These are phyloP conservation scores for Russula abietina DNA, from an alignment of 768 basidiomycete genomes.

Conservation along the genomic window DNA sequence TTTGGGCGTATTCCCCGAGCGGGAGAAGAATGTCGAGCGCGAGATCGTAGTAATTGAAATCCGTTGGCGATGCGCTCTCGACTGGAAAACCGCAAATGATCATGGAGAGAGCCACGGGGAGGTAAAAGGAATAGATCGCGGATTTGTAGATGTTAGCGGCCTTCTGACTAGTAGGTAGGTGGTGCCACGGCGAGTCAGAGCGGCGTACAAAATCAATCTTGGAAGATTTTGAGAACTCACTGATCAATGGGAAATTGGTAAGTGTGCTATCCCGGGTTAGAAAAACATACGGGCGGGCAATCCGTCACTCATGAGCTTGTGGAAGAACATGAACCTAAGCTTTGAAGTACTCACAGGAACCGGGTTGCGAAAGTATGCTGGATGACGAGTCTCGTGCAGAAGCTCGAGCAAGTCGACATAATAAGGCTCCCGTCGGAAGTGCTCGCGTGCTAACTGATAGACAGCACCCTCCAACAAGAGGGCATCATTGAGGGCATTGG, in stretches of 20 bases:
- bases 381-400: slow-evolving; percentile 67
- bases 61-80: slow-evolving; percentile 38
- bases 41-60: slow-evolving; percentile 56
- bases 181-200: neutral
- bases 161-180: slow-evolving; percentile 68
- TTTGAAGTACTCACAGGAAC: neutral
- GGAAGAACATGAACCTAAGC: neutral
- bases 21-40: slow-evolving; percentile 81
- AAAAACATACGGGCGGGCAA: neutral
- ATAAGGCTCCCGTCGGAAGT: slow-evolving; percentile 74
- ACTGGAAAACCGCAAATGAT: slow-evolving; percentile 59
- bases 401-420: slow-evolving; percentile 89
- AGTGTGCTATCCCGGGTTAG: neutral
- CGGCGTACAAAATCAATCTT: neutral
- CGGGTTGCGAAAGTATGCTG: slow-evolving; percentile 18
- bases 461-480: slow-evolving; percentile 95
- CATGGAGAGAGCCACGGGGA: slow-evolving; percentile 94
- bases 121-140: slow-evolving; percentile 96
- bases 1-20: slow-evolving; percentile 96
- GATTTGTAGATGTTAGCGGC: slow-evolving; percentile 97
- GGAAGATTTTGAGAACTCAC: slow-evolving; percentile 36
- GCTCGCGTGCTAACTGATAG: slow-evolving; percentile 79
- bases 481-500: slow-evolving; percentile 90
- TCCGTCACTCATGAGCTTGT: neutral
- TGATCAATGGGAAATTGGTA: slow-evolving; percentile 82